Conservation (phyloP, 768 basidiomycete genomes). For the Calocera viscosa region DNA sequence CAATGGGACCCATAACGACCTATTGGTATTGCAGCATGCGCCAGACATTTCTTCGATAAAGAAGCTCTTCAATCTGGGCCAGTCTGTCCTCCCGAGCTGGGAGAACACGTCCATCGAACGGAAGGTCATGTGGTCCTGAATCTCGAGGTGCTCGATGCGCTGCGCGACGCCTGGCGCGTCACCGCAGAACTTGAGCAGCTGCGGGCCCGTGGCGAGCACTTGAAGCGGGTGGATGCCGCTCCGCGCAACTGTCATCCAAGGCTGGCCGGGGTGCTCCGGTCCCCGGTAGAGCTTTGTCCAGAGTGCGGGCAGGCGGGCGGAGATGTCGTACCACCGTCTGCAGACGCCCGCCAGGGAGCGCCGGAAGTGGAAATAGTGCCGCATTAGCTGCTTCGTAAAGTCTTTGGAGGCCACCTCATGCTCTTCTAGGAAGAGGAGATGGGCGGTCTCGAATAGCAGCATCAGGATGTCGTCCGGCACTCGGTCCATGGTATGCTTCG, state of each 20-base stretch:
- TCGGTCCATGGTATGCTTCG: background rate
- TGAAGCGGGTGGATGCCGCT: background rate
- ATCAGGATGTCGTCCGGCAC: conserved; percentile 2
- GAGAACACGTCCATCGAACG: background rate
- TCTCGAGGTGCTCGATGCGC: conserved; percentile 1
- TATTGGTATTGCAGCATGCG: background rate
- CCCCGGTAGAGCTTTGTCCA: conserved; percentile 5
- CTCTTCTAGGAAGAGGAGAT: background rate
- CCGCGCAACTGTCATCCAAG: background rate
- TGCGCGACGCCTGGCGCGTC: background rate
- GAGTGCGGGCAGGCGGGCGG: background rate
- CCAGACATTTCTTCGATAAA: background rate
- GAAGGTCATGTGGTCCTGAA: background rate
- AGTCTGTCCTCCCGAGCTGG: background rate
- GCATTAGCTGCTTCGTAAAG: conserved; percentile 1
- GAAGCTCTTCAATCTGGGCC: background rate
- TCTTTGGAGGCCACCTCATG: background rate
- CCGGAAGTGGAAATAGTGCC: conserved; percentile 5
- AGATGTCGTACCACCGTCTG: background rate
- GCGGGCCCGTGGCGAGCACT: background rate
- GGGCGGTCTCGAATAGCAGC: background rate
- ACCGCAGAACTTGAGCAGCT: background rate
- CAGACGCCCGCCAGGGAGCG: background rate
- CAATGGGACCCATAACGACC: background rate
- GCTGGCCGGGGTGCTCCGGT: background rate